phyloP scores from a whole-genome alignment of 345 rosid species.

The Arabidopsis arenosa region DNA sequence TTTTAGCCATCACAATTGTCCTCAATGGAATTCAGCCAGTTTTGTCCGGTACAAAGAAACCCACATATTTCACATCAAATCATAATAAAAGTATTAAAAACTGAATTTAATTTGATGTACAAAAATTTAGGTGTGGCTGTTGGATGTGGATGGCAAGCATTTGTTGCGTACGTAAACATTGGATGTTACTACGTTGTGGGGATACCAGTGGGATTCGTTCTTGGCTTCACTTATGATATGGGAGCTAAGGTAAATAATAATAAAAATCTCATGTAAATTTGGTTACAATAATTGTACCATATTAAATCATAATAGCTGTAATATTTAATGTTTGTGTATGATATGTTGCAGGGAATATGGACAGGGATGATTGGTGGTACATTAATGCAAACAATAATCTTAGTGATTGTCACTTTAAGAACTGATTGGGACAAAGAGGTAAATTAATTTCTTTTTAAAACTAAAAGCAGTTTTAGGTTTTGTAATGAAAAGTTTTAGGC shows the following conservation, averaged over 20 bases:
- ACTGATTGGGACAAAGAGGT: constrained; percentile 76
- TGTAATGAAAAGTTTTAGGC: background rate
- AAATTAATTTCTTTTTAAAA: background rate
- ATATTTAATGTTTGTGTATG: constrained; percentile 21
- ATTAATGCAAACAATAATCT: constrained; percentile 57
- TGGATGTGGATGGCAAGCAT: constrained; percentile 89
- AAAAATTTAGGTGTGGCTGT: constrained; percentile 67
- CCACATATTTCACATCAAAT: background rate
- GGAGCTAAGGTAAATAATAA: constrained; percentile 59
- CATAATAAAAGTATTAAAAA: background rate
- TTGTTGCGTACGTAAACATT: constrained; percentile 80
- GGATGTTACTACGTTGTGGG: constrained; percentile 78
- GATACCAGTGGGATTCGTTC: constrained; percentile 61
- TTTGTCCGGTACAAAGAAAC: constrained; percentile 56
- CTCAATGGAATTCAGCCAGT: constrained; percentile 58
- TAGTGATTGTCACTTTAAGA: constrained; percentile 52
- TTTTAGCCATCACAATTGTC: constrained; percentile 58
- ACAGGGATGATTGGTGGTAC: constrained; percentile 75
- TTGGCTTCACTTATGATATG: constrained; percentile 60
- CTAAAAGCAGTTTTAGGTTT: background rate
- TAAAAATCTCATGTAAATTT: background rate
- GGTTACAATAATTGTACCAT: background rate
- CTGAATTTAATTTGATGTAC: background rate
- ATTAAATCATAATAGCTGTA: background rate
- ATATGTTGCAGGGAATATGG: constrained; percentile 61